These are phyloP conservation scores for Tephrocybe sp. DNA, from an alignment of 768 basidiomycete genomes.

Conservation along the genomic window DNA sequence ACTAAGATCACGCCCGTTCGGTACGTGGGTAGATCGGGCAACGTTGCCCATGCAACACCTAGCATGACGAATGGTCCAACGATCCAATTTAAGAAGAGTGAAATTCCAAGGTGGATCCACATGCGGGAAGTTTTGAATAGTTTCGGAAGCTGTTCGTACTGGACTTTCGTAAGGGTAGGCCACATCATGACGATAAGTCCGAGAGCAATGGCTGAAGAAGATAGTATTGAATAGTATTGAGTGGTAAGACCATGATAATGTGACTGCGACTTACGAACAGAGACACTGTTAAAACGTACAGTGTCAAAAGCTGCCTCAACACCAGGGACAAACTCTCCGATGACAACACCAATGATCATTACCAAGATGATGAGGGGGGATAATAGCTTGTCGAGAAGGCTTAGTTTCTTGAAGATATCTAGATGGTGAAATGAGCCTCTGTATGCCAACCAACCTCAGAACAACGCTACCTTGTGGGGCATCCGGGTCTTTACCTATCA, in stretches of 20 bases:
- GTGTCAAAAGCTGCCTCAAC: constrained; percentile 65
- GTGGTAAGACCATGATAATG: background rate
- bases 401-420: constrained; percentile 22
- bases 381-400: constrained; percentile 20
- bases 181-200: constrained; percentile 89
- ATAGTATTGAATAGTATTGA: background rate
- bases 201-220: constrained; percentile 66
- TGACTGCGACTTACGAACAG: constrained; percentile 73
- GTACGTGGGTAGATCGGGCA: constrained; percentile 76
- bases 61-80: constrained; percentile 82
- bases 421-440: background rate
- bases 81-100: constrained; percentile 77
- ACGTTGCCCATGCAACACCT: constrained; percentile 81
- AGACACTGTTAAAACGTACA: constrained; percentile 66
- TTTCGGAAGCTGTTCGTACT: constrained; percentile 67
- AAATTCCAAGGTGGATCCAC: constrained; percentile 70
- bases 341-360: constrained; percentile 77
- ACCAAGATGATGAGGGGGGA: constrained; percentile 57
- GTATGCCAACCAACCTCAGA: background rate
- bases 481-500: no score
- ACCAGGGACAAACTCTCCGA: constrained; percentile 64
- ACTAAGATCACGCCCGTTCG: constrained; percentile 83
- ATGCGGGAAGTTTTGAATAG: constrained; percentile 53
- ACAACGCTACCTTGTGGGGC: constrained; percentile 1
- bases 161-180: constrained; percentile 76